These are phyloP conservation scores for Lactarius akahatsu DNA, from an alignment of 768 basidiomycete species.

Conservation along the genomic window DNA sequence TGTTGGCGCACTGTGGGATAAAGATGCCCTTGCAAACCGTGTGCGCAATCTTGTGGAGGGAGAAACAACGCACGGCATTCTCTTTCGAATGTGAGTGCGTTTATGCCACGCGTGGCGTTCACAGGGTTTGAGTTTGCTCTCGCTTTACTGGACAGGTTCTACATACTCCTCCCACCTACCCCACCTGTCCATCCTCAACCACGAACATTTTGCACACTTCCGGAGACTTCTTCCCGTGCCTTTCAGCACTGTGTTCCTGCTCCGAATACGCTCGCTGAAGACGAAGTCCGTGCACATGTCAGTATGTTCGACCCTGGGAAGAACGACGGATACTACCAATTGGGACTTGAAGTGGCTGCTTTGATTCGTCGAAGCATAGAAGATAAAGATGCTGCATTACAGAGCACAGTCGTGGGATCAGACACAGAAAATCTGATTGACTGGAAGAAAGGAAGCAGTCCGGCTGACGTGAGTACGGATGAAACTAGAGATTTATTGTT, in stretches of 20 bases:
- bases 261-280: conserved; percentile 62
- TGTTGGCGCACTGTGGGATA: conserved; percentile 84
- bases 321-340: conserved; percentile 89
- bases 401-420: conserved; percentile 6
- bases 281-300: conserved; percentile 84
- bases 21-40: conserved; percentile 56
- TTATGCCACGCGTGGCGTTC: conserved; percentile 1
- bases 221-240: conserved; percentile 47
- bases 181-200: conserved; percentile 53
- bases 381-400: conserved; percentile 32
- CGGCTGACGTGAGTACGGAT: background rate
- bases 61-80: conserved; percentile 59
- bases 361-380: conserved; percentile 59
- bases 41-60: conserved; percentile 61
- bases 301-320: conserved; percentile 80
- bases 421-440: background rate
- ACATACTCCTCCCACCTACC: conserved; percentile 70
- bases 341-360: conserved; percentile 68
- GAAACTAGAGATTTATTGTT: conserved; percentile 16
- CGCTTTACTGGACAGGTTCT: conserved; percentile 55
- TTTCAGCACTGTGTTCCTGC: conserved; percentile 60
- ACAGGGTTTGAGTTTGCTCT: background rate
- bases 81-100: conserved; percentile 67
- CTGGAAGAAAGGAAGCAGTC: background rate
- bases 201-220: conserved; percentile 80